Base-by-base conservation (phyloP, 495 filamentous ascomycete genomes). In the Penicillium soppii region DNA sequence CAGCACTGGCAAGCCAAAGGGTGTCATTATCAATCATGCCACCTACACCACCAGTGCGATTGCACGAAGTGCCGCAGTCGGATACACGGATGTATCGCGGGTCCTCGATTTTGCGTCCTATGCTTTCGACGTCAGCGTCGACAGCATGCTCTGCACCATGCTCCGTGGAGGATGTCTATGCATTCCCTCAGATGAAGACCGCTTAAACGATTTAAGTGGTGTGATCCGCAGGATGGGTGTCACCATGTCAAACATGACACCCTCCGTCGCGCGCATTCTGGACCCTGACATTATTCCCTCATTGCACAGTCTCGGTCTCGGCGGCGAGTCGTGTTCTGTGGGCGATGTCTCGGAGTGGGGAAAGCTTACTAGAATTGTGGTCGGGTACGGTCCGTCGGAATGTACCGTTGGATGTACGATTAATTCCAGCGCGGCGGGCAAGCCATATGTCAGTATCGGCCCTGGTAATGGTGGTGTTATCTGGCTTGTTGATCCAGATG, bases 401-500 rank as follows among this genome's bases (percentile, higher is more conserved):
- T 52, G 47, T 19, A 47, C 56, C 9, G 46, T 53, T 9, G 32
- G 41, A 8, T 40, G 49, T 12, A 48, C 42, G 12, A 47, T 52
- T 12, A 57, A 54, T 21, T 22, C 25, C 3, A 32, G 36, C 16
- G 7, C 17, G 17, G 13, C 54, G 19, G 29, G 29, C 5, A 32
- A 32, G 29, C 29, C 29, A 7, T 54, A 56, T 16, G 41, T 47
- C 7, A 61, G 59, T 42, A 55, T 68, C 41, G 67, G 67, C 12
- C 20, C 36, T 16, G 56, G 50, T 7, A 53, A 59, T 2, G 59
- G 62, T 2, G 47, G 47, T 21, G 29, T 19, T 5, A 16, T 61
- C 17, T 79, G 76, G 76, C 66, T 79, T 27, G 69, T 67, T 12
- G 66, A 78, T 41, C 54, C 62, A 5, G 29, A 64, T 20, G 53